A percentile compares a stretch with the other conserved stretches of the same genome.
Conservation (phyloP, 208 protist genomes). For the Trypanosoma rangeli region DNA sequence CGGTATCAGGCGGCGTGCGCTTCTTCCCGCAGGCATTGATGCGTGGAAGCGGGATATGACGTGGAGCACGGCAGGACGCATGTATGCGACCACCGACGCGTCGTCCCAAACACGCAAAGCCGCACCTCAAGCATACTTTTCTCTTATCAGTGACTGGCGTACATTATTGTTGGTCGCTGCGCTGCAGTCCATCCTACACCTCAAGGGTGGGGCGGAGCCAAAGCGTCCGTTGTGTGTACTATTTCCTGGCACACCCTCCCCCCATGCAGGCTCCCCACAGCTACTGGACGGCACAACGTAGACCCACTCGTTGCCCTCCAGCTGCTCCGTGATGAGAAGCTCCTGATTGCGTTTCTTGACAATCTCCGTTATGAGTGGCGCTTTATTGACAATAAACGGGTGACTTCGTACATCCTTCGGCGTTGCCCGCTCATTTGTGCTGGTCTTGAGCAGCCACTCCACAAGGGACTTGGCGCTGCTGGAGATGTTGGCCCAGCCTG, state of each 20-base stretch:
- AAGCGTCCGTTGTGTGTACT: not conserved
- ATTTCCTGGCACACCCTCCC: not conserved
- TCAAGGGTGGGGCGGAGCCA: not conserved
- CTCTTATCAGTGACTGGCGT: not conserved
- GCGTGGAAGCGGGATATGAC: too few species aligned
- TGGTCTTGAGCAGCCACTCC: constrained; percentile 41
- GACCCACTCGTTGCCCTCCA: constrained; percentile 58
- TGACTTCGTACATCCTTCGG: constrained; percentile 34
- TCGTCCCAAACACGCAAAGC: too few species aligned
- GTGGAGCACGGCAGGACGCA: too few species aligned
- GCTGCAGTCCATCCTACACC: not conserved
- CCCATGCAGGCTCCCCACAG: constrained; percentile 13
- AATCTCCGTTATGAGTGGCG: constrained; percentile 34
- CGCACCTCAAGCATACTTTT: not conserved
- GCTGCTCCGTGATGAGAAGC: constrained; percentile 28
- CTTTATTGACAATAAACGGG: constrained; percentile 39
- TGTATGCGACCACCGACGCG: too few species aligned
- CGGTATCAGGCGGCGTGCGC: too few species aligned
- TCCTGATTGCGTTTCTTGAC: constrained; percentile 26
- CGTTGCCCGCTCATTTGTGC: constrained; percentile 35
- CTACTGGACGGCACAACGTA: constrained; percentile 30
- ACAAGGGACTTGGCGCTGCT: constrained; percentile 43
- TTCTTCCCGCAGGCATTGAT: too few species aligned
- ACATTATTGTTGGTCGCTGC: not conserved
- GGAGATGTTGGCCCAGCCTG: constrained; percentile 48